Percentiles rank a stretch among this genome's conserved stretches.
phyloP scores from a whole-genome alignment of 1,284 basidiomycete species.

The Leccinum solheimii region DNA sequence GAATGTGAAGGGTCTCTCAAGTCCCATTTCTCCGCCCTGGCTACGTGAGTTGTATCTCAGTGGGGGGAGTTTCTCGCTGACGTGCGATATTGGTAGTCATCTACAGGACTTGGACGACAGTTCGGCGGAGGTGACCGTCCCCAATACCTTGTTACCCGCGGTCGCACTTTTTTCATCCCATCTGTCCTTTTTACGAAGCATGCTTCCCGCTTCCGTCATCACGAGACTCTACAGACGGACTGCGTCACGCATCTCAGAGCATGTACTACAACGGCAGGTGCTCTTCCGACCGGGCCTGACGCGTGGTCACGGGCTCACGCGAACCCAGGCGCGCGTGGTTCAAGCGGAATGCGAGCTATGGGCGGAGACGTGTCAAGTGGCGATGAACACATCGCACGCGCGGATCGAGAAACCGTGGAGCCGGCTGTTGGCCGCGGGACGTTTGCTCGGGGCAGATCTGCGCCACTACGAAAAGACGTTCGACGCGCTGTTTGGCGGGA shows the following conservation, averaged over 20 bases:
- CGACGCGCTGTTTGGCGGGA: conserved; percentile 18
- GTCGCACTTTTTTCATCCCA: conserved; percentile 75
- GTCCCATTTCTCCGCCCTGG: conserved; percentile 58
- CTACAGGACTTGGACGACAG: conserved; percentile 22
- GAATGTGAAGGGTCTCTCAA: conserved; percentile 79
- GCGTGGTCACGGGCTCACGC: conserved; percentile 30
- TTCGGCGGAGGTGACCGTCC: conserved; percentile 51
- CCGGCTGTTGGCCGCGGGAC: conserved; percentile 64
- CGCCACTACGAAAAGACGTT: conserved; percentile 13
- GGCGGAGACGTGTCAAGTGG: conserved; percentile 70
- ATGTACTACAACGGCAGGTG: conserved; percentile 81
- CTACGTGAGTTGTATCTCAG: conserved; percentile 35
- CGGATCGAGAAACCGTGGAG: conserved; percentile 73
- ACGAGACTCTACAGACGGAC: conserved; percentile 71
- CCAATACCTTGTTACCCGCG: conserved; percentile 68
- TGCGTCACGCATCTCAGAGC: conserved; percentile 63
- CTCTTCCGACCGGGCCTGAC: conserved; percentile 73
- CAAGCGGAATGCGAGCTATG: conserved; percentile 74
- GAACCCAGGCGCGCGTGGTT: conserved; percentile 54
- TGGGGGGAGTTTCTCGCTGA: conserved; percentile 5
- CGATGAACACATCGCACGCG: conserved; percentile 42
- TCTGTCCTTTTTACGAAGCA: conserved; percentile 59
- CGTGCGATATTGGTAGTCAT: conserved; percentile 16
- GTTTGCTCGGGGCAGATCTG: conserved; percentile 57
- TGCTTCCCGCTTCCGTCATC: conserved; percentile 55